Base-by-base conservation (phyloP, 2,329 filamentous ascomycete genomes). In the Ramichloridium luteum region DNA sequence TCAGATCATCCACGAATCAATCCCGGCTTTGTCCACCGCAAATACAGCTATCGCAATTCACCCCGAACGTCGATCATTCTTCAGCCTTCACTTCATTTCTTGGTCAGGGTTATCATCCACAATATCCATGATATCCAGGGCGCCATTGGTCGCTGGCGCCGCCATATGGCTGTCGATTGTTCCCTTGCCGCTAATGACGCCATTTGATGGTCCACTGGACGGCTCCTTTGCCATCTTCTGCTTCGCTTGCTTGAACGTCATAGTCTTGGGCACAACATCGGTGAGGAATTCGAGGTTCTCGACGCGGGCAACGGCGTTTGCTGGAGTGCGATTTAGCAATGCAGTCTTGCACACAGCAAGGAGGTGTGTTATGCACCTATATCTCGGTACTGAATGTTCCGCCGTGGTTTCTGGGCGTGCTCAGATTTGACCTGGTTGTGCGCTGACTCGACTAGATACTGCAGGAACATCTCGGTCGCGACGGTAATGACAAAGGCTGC, bases 301-400 rank as follows among this genome's bases (percentile, higher is more conserved):
- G 40, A 85, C 76, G 53, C 84, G 80, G 5, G 80, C 73, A 34
- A 96, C 78, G 16, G 90, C 88, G 49, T 74, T 81, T 45, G 86
- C 84, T 85, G 48, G 22, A 30, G 13, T 23, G 20, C 20, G 11
- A 25, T 10, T 5, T 27, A 16, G 36, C 13, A 36, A 33, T 16
- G 11, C 20, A 13, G 22, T 6, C 9, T 13, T 4, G n/a, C 6
- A 13, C 12, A n/a, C n/a, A n/a, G n/a, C n/a, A 29, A 29, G 14
- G 11, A 13, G 25, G 6, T 27, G 6, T n/a, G 34, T 6, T 15
- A 50, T 68, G 36, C 63, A 85, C 81, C 79, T 25, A 98, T 70
- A 58, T 98, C 90, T 53, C 83, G 83, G 64, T 98, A 98, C 56
- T 96, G 90, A 40, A 98, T 80, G 51, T 92, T 94, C 38, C 86